Evolutionary conservation across 2,329 filamentous ascomycete species (phyloP), one percentile per base, ranked within the genome.

Genomic region (Pseudogymnoascus sp.): DNA sequence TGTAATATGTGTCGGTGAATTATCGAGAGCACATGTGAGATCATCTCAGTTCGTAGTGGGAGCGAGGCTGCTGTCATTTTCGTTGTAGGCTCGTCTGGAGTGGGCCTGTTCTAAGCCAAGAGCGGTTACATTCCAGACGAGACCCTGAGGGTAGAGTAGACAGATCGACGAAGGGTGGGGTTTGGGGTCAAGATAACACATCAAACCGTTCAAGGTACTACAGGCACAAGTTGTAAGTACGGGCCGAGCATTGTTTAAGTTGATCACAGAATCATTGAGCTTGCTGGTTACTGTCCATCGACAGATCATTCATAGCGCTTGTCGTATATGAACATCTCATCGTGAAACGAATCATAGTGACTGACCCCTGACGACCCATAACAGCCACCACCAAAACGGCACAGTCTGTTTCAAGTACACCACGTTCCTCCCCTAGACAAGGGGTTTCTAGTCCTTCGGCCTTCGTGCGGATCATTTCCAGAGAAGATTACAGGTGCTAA

Each of bases 341-440:
- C n/a, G 50, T 56, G 50, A 56, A 56, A 56, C 50, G 28, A 56
- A 33, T 31, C 50, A 56, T 56, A 2, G 25, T 56, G 16, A 21
- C 28, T 56, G 28, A 56, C 50, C 50, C 50, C 50, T 56, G 50
- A 33, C 28, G 25, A 56, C 50, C 50, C 50, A 56, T 33, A 56
- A 18, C 50, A 18, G 50, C 50, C 50, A 56, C 18, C 28, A 16
- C 28, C 50, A 56, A 56, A 56, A 33, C 50, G 50, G 50, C 50
- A 56, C 50, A 33, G 50, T 56, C 50, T 56, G 50, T 56, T 56
- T 56, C 50, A 56, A 56, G 50, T 56, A 56, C 50, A 56, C 50
- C 25, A 33, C 50, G 28, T 33, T 33, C 28, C 28, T 33, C 47
- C 47, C 21, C 47, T 56, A 56, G 47, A 56, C 47, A 56, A 56